These are phyloP conservation scores for Chytriomyces sp. DNA, from an alignment of 192 early-diverging fungal genomes.

Conservation along the genomic window DNA sequence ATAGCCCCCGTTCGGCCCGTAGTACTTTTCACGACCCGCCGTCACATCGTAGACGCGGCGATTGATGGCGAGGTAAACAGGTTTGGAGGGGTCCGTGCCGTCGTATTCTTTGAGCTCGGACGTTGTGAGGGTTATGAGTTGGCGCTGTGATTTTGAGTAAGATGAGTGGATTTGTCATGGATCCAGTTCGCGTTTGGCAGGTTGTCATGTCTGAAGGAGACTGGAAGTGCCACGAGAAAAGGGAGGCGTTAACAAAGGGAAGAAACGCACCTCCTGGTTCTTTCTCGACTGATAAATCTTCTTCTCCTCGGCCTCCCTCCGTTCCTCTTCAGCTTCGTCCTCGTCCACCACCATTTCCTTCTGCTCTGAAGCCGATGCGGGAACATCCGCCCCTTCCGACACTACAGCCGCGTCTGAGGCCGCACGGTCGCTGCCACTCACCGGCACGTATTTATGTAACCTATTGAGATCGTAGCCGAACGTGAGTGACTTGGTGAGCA, in stretches of 20 bases:
- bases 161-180: background rate
- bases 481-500: conserved; percentile 49
- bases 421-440: background rate
- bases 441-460: conserved; percentile 40
- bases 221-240: background rate
- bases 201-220: background rate
- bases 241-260: no score
- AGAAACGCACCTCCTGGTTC: background rate
- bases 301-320: background rate
- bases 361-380: background rate
- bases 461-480: conserved; percentile 47
- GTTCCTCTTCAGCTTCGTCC: background rate
- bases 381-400: background rate
- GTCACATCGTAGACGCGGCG: conserved; percentile 96
- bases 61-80: conserved; percentile 87
- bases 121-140: conserved; percentile 61
- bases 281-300: background rate
- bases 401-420: background rate
- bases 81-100: conserved; percentile 76
- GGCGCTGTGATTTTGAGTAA: conserved; percentile 3
- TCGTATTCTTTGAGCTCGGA: conserved; percentile 80
- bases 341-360: background rate
- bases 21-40: conserved; percentile 66
- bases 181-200: background rate
- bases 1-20: conserved; percentile 82